These are phyloP conservation scores for Penicillium salamii DNA, from an alignment of 495 filamentous ascomycete genomes.

Conservation along the genomic window DNA sequence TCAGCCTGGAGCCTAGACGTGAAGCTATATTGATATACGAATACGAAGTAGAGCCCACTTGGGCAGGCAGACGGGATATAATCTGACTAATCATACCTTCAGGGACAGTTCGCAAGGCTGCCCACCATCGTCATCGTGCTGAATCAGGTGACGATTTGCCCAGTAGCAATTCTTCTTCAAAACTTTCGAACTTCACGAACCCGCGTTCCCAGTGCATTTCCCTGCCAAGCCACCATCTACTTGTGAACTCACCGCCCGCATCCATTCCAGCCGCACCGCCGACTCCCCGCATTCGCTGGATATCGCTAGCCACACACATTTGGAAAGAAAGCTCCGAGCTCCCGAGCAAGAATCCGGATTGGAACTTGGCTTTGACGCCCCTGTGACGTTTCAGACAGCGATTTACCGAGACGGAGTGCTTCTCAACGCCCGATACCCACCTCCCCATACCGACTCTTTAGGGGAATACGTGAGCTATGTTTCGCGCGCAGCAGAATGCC, in stretches of 20 bases:
- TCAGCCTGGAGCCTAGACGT: background rate
- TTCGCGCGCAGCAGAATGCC: constrained; percentile 73
- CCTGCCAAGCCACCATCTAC: background rate
- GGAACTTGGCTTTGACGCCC: background rate
- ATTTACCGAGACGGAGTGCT: constrained; percentile 11
- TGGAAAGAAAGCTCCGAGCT: background rate
- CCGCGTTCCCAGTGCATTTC: background rate
- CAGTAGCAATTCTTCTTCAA: too few relatives aligned
- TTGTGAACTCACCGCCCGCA: constrained; percentile 5
- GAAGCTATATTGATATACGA: background rate
- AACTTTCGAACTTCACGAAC: too few relatives aligned
- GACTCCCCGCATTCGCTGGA: constrained; percentile 34
- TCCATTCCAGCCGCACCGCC: constrained; percentile 8
- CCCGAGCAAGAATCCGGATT: background rate
- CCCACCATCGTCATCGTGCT: constrained; percentile 8
- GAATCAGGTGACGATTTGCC: constrained; percentile 9
- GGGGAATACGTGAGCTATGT: constrained; percentile 50
- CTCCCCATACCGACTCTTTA: background rate
- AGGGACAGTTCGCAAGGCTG: background rate
- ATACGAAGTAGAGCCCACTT: too few relatives aligned
- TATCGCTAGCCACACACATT: constrained; percentile 3
- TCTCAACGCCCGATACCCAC: constrained; percentile 15
- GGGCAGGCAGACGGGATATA: too few relatives aligned
- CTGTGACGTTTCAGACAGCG: background rate
- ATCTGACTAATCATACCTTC: too few relatives aligned